phyloP scores from a whole-genome alignment of 306 rosid genomes.

The Inga oerstediana region DNA sequence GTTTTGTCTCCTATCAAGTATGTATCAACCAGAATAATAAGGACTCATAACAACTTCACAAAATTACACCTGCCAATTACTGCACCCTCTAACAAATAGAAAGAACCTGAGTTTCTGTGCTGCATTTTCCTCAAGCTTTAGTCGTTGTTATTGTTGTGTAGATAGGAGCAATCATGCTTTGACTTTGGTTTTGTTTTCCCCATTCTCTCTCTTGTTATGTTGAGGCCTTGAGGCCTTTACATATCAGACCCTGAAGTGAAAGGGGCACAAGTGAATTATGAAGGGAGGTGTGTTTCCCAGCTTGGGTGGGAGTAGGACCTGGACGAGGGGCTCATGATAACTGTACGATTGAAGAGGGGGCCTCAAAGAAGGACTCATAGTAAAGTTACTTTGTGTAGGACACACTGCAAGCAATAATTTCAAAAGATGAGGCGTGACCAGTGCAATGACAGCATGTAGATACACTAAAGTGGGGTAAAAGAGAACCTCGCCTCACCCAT shows the following conservation, averaged over 20 bases:
- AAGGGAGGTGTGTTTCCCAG: constrained; percentile 10
- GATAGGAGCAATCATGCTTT: not conserved
- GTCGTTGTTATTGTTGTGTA: constrained; percentile 2
- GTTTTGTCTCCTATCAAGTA: not conserved
- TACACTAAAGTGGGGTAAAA: constrained; percentile 21
- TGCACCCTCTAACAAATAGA: not conserved
- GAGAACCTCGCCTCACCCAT: constrained; percentile 16
- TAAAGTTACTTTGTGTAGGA: constrained; percentile 26
- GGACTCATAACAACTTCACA: constrained; percentile 3
- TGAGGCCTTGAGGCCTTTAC: constrained; percentile 25
- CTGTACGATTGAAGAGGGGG: constrained; percentile 24
- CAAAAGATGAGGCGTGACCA: constrained; percentile 32
- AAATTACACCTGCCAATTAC: not conserved
- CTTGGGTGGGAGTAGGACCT: constrained; percentile 20
- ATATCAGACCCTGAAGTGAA: constrained; percentile 12
- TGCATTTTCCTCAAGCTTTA: constrained; percentile 10
- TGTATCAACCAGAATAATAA: not conserved
- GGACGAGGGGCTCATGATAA: constrained; percentile 29
- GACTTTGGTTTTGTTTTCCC: not conserved
- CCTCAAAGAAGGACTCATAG: not conserved
- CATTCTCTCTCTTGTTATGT: not conserved
- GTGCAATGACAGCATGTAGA: constrained; percentile 16
- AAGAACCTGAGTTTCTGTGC: constrained; percentile 10
- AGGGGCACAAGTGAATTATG: constrained; percentile 26
- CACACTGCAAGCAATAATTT: constrained; percentile 34